Evolutionary conservation across 2,329 filamentous ascomycete genomes (phyloP).

Genomic region (Plenodomus tracheiphilus): DNA sequence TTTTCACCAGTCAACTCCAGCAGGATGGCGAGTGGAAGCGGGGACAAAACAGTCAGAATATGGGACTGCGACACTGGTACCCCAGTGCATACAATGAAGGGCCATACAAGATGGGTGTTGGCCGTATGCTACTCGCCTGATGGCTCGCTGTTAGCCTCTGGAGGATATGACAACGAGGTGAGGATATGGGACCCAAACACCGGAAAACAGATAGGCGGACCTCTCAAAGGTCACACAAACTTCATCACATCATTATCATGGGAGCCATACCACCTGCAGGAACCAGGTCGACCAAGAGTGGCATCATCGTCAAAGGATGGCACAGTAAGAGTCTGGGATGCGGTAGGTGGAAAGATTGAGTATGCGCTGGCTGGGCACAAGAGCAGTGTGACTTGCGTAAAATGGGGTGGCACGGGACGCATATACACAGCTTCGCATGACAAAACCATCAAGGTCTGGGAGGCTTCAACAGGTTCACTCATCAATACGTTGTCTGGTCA

Average conservation of each 20-base stretch:
- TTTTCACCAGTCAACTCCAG: constrained; percentile 81
- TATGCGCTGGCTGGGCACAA: constrained; percentile 87
- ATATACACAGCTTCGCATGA: constrained; percentile 70
- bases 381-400: constrained; percentile 83
- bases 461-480: constrained; percentile 75
- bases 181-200: constrained; percentile 85
- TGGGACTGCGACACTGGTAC: constrained; percentile 96
- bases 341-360: constrained; percentile 76
- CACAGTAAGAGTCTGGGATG: constrained; percentile 85
- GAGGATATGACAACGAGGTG: constrained; percentile 92
- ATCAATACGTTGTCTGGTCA: constrained; percentile 80
- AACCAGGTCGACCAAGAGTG: constrained; percentile 71
- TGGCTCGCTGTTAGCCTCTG: constrained; percentile 78
- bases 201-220: constrained; percentile 71
- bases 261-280: constrained; percentile 90
- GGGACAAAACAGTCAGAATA: constrained; percentile 87
- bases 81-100: constrained; percentile 80
- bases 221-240: constrained; percentile 83
- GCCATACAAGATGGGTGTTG: constrained; percentile 88
- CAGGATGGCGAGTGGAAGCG: constrained; percentile 82
- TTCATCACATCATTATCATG: constrained; percentile 87
- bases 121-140: constrained; percentile 87
- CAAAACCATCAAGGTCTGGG: constrained; percentile 91
- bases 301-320: constrained; percentile 89
- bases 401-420: constrained; percentile 85